Conservation (phyloP, 2,329 filamentous ascomycete species). For the Colletotrichum sp. region DNA sequence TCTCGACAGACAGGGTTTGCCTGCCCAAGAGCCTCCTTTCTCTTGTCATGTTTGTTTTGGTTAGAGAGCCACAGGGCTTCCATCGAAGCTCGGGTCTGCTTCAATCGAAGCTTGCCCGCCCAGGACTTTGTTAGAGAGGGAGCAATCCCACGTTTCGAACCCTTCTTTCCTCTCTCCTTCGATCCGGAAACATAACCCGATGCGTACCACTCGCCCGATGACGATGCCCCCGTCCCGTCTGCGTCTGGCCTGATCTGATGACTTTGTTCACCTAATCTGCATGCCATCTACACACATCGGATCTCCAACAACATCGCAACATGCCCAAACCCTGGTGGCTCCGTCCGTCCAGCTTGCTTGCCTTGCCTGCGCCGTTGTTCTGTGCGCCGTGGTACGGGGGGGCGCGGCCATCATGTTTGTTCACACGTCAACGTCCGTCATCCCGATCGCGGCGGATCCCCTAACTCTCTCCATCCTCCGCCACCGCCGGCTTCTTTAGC, state of each 20-base stretch:
- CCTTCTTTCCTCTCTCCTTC: background rate
- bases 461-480: background rate
- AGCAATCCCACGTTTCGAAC: constrained; percentile 7
- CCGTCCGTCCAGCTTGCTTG: background rate
- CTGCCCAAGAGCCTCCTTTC: background rate
- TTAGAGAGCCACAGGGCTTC: background rate
- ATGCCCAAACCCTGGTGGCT: background rate
- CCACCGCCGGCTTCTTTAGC: background rate
- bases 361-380: background rate
- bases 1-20: no score
- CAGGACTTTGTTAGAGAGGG: no score
- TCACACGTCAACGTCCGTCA: background rate
- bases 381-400: background rate
- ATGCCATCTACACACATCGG: background rate
- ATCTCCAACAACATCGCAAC: background rate
- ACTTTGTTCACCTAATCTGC: background rate
- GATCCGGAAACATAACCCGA: background rate
- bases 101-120: no score
- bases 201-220: background rate
- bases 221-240: background rate
- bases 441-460: background rate
- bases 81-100: background rate
- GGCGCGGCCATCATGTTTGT: background rate
- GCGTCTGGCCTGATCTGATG: background rate
- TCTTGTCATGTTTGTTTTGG: background rate